These are phyloP conservation scores for Massarina eburnea DNA, from an alignment of 2,329 filamentous ascomycete genomes.

Conservation along the genomic window DNA sequence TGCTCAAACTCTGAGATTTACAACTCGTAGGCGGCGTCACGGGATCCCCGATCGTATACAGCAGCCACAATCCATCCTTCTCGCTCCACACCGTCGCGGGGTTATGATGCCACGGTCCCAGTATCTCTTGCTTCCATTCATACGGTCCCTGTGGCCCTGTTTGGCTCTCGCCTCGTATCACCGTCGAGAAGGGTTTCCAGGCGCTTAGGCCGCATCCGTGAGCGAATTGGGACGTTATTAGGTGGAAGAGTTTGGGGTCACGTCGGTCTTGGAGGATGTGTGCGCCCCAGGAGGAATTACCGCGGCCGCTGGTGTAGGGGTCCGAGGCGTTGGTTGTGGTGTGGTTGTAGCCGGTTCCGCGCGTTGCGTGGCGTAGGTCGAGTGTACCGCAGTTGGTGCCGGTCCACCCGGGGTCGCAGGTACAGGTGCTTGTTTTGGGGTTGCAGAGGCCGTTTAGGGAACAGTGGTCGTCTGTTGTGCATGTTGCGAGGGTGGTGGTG, in stretches of 20 bases:
- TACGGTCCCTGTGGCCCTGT: conserved; percentile 51
- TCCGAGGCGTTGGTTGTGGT: conserved; percentile 27
- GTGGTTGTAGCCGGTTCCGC: conserved; percentile 51
- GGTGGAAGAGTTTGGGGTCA: conserved; percentile 46
- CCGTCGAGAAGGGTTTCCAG: conserved; percentile 52
- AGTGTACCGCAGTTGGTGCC: conserved; percentile 49
- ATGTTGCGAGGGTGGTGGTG: conserved; percentile 7
- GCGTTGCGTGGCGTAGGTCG: conserved; percentile 47
- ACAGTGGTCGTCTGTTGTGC: conserved; percentile 40
- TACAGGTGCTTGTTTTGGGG: conserved; percentile 9
- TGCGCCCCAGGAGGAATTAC: conserved; percentile 54
- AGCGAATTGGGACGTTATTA: conserved; percentile 50
- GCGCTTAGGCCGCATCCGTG: conserved; percentile 50
- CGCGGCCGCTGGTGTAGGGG: conserved; percentile 17
- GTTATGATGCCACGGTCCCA: conserved; percentile 51
- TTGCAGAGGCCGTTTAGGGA: conserved; percentile 45
- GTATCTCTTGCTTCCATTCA: conserved; percentile 44
- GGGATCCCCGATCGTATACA: conserved; percentile 50
- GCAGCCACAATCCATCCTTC: conserved; percentile 47
- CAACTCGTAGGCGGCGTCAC: conserved; percentile 24
- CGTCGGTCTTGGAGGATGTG: conserved; percentile 49
- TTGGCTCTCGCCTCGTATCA: conserved; percentile 50
- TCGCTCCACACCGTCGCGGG: conserved; percentile 50
- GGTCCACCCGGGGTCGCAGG: conserved; percentile 49
- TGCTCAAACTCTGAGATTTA: conserved; percentile 1